Evolutionary conservation across 257 asterid species (phyloP), one percentile per base, ranked within the genome.

Genomic region (Penstemon davidsonii): DNA sequence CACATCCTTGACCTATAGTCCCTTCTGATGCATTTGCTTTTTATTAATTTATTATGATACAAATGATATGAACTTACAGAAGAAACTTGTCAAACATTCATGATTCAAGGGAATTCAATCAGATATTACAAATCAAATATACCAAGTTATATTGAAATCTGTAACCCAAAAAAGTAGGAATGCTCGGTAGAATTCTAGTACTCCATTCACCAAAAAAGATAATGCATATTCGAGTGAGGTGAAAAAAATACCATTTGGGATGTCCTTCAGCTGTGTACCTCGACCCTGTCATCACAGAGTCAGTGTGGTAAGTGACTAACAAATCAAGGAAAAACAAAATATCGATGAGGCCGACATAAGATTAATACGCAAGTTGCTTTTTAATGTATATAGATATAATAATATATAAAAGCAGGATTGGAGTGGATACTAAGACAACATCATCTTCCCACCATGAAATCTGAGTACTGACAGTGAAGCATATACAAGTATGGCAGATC

Each of bases 231-330:
- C 38, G 39, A 9, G 15, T 33, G 10, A 56, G 44, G 39, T 25
- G 33, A 57, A 43, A 55, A 4, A 1, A 63, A 70, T 66, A 71
- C 71, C 86, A 81, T 88, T 87, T n/a, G 98, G 98, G 80, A 92
- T 92, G 69, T 87, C 98, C 79, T 79, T 92, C 1, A 92, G 95
- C 53, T 80, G 85, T 3, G 85, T 84, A 7, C 99, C 99, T 75
- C 69, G 82, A 52, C 99, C 99, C 97, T 91, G 85, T 69, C 37
- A 50, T 44, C 74, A 76, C 42, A 64, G 42, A 67, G 62, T 45
- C 54, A 74, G 67, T 55, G 59, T 0, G 7, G 45, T 10, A 65
- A 12, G 38, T 43, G 67, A 12, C 36, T 72, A 60, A 71, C 64
- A 61, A 40, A 18, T 60, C 33, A 25, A 25, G 33, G 33, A 25